Evolutionary conservation across 371 early-diverging fungal species (phyloP).

Genomic region (Mortierella sp.): DNA sequence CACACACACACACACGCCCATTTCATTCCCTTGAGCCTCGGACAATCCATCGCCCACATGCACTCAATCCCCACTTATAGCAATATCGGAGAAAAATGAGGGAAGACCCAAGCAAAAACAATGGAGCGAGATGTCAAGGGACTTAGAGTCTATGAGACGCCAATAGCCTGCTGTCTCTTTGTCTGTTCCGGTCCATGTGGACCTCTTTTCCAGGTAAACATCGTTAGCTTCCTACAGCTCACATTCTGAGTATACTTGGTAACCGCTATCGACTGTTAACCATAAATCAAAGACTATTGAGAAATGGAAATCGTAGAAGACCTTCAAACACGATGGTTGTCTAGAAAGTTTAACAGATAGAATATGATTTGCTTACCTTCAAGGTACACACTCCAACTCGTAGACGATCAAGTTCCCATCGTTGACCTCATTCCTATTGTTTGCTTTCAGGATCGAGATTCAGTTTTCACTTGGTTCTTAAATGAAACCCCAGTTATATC

Average conservation of each 20-base stretch:
- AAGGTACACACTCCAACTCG: background rate
- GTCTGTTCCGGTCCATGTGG: conserved; percentile 14
- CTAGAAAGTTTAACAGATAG: background rate
- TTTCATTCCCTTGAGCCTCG: conserved; percentile 1
- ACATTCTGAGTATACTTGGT: background rate
- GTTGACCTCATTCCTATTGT: background rate
- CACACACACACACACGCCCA: background rate
- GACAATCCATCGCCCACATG: conserved; percentile 1
- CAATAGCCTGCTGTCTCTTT: background rate
- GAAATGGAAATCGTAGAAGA: conserved; percentile 21
- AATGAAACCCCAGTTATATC: background rate
- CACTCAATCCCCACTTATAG: background rate
- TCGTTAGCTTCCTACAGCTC: background rate
- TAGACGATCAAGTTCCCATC: no score
- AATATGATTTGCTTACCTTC: background rate
- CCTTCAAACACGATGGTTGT: background rate
- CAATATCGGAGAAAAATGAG: conserved; percentile 12
- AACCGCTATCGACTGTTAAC: background rate
- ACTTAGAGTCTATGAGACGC: background rate
- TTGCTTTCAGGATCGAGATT: no score
- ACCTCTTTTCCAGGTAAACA: background rate
- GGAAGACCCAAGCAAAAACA: background rate
- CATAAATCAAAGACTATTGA: no score
- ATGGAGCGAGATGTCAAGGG: background rate
- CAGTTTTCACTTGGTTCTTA: background rate